Evolutionary conservation across 2,329 filamentous ascomycete species (phyloP), one percentile per base, ranked within the genome.

Genomic region (Epichloe hybrida): DNA sequence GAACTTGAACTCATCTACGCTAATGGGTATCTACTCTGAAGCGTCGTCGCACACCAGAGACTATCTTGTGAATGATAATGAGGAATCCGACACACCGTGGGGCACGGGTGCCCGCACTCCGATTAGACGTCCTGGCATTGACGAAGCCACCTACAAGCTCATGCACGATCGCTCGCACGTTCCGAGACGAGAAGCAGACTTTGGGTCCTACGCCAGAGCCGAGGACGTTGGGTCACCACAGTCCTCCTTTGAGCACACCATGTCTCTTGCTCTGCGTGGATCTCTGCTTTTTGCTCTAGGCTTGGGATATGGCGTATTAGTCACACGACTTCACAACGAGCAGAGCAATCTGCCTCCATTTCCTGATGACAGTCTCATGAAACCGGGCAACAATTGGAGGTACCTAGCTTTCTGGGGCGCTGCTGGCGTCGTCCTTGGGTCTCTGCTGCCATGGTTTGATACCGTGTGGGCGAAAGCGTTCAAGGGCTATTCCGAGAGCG

Each of bases 21-120:
- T 98, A 5, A 86, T 85, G 58, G 91, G 93, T 50, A 98, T 98
- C 61, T 98, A 95, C 72, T 83, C 82, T 11, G 81, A 81, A 6
- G 79, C 79, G 1, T 75, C 76, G 35, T 77, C 77, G 52, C 72
- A 77, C 43, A 66, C 67, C 55, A 39, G 46, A 37, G 68, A 76
- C 57, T 66, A 72, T 60, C 62, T 63, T 52, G 64, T 64, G 49
- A 61, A 61, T 15, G 63, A 68, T 42, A 56, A 61, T 53, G 79
- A 80, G 56, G 81, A 83, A 54, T 66, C 74, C 3, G 72, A 75
- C 50, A 89, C 84, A 11, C 88, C 88, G 2, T 93, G 84, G 83
- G 87, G 84, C 23, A 86, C 82, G 0, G 88, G 87, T 37, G 79
- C 84, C 35, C 79, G 86, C 62, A 87, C 85, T 0, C 86, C 86